A percentile compares a stretch with the other conserved stretches of the same genome.
phyloP scores from a whole-genome alignment of 2,329 filamentous ascomycete genomes.

The Pseudocercospora fuligena region DNA sequence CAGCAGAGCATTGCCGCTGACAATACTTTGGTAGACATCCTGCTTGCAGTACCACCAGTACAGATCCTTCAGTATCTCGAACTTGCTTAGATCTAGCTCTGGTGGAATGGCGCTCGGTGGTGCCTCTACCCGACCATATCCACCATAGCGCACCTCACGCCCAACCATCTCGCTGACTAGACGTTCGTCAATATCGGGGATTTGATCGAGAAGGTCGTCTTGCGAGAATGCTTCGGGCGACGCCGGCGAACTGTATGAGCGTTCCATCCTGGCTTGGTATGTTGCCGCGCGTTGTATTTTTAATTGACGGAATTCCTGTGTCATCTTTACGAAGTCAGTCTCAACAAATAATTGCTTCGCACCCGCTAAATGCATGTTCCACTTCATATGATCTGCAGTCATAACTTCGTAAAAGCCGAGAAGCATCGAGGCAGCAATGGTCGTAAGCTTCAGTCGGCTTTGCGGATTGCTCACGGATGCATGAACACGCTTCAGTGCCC shows the following conservation, averaged over 20 bases:
- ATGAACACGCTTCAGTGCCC: conserved; percentile 77
- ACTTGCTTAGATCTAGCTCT: conserved; percentile 71
- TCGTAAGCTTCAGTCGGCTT: conserved; percentile 75
- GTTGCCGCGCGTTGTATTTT: conserved; percentile 57
- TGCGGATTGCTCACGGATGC: conserved; percentile 72
- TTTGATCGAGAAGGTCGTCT: conserved; percentile 41
- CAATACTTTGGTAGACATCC: conserved; percentile 86
- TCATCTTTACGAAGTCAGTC: conserved; percentile 76
- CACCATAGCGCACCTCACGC: conserved; percentile 61
- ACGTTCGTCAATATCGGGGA: conserved; percentile 58
- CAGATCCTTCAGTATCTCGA: conserved; percentile 80
- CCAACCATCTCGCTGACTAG: conserved; percentile 65
- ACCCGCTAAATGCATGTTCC: conserved; percentile 89
- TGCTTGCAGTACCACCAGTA: conserved; percentile 98
- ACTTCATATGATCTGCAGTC: conserved; percentile 92
- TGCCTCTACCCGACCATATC: conserved; percentile 58
- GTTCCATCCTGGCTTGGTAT: conserved; percentile 40
- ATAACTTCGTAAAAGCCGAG: conserved; percentile 93
- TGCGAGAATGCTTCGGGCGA: conserved; percentile 24
- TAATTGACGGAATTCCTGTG: conserved; percentile 69
- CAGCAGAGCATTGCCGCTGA: conserved; percentile 85
- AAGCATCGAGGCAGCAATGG: conserved; percentile 83
- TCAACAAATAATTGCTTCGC: conserved; percentile 81
- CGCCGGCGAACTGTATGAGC: conserved; percentile 20
- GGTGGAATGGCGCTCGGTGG: conserved; percentile 38